Percentiles rank a stretch among this genome's conserved stretches.
Evolutionary conservation across 2,329 filamentous ascomycete genomes (phyloP).

Genomic region (Xylaria sp.): DNA sequence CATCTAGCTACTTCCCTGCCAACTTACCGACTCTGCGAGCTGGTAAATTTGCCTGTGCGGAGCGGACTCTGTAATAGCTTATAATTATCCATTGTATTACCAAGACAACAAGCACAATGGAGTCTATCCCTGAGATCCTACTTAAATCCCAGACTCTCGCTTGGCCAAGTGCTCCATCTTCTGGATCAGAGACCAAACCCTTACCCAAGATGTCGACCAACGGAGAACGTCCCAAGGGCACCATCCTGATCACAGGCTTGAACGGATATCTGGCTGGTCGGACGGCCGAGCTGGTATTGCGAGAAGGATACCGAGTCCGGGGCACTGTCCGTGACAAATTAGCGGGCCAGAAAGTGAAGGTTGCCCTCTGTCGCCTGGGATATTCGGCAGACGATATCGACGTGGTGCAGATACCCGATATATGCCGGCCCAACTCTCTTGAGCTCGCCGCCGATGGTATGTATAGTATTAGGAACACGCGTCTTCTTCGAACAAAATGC

Average conservation of each 20-base stretch:
- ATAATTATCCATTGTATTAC: not conserved
- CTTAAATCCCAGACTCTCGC: conserved; percentile 17
- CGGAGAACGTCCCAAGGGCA: conserved; percentile 18
- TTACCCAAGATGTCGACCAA: conserved; percentile 16
- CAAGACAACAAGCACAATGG: conserved; percentile 14
- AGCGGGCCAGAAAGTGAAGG: conserved; percentile 44
- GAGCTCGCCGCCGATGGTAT: conserved; percentile 45
- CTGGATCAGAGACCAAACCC: not conserved
- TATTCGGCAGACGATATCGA: conserved; percentile 41
- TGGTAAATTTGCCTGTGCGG: not conserved
- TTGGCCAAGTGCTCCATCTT: conserved; percentile 12
- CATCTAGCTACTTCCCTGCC: not conserved
- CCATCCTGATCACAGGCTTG: conserved; percentile 48
- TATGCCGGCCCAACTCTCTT: conserved; percentile 40
- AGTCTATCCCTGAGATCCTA: conserved; percentile 14
- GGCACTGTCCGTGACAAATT: conserved; percentile 46
- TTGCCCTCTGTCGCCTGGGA: conserved; percentile 40
- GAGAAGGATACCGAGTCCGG: conserved; percentile 45
- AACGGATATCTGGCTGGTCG: conserved; percentile 49
- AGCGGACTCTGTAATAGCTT: not conserved
- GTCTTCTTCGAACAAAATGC: not conserved
- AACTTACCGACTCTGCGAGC: not conserved
- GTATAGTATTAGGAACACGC: not conserved
- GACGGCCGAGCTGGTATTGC: conserved; percentile 43
- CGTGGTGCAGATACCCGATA: conserved; percentile 44